These are phyloP conservation scores for Porcisia deanei DNA, from an alignment of 208 protist genomes.

Conservation along the genomic window DNA sequence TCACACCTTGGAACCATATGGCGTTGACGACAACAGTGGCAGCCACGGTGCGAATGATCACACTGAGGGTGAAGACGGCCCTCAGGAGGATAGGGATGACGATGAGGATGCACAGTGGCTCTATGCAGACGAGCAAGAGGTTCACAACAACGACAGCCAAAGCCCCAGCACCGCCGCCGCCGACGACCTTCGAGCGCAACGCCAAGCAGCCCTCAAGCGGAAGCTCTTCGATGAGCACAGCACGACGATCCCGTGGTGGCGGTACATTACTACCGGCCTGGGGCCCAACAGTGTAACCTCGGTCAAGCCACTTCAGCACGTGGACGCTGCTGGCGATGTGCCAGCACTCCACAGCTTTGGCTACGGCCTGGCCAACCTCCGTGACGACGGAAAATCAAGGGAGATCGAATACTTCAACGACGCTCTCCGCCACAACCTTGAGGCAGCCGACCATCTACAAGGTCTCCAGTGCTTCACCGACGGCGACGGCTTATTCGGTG, in stretches of 20 bases:
- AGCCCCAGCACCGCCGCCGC: not conserved
- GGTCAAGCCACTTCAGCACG: conserved; percentile 53
- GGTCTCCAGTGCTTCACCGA: conserved; percentile 81
- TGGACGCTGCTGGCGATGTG: conserved; percentile 46
- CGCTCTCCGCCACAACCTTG: conserved; percentile 56
- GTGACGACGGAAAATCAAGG: conserved; percentile 15
- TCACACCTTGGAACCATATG: conserved; percentile 15
- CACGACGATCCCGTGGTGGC: conserved; percentile 72
- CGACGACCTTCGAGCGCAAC: not conserved
- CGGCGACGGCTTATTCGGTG: conserved; percentile 75
- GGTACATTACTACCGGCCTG: conserved; percentile 80
- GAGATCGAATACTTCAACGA: conserved; percentile 41
- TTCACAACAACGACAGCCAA: not conserved
- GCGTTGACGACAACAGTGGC: conserved; percentile 19
- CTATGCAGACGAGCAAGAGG: not conserved
- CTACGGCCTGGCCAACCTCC: conserved; percentile 53
- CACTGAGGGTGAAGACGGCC: not conserved
- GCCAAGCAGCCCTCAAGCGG: conserved; percentile 8
- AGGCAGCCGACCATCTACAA: conserved; percentile 67
- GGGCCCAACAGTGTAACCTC: conserved; percentile 42
- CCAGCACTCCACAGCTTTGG: conserved; percentile 76
- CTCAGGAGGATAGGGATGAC: not conserved
- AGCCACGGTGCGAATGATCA: not conserved
- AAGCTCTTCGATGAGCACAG: conserved; percentile 55
- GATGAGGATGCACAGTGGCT: not conserved